Evolutionary conservation across 306 rosid species (phyloP).

Genomic region (Inga laurina): DNA sequence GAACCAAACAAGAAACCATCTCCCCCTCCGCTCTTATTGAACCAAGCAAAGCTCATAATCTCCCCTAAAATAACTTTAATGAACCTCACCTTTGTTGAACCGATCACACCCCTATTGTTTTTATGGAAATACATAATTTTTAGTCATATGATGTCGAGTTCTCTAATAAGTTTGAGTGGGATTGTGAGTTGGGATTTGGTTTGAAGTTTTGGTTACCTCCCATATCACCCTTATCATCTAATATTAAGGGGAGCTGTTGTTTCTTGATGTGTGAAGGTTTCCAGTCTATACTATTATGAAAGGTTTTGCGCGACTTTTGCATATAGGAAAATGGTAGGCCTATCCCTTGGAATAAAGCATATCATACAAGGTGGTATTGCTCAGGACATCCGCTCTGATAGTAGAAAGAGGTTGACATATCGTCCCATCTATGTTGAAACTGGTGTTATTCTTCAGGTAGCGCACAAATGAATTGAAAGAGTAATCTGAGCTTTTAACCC

Average conservation of each 20-base stretch:
- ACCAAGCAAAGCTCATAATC: no score
- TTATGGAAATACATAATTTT: no score
- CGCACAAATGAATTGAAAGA: conserved; percentile 3
- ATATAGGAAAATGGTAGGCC: conserved; percentile 61
- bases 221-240: neutral
- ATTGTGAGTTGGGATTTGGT: neutral
- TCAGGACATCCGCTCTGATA: conserved; percentile 89
- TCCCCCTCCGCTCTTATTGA: no score
- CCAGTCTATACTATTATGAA: neutral
- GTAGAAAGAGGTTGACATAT: conserved; percentile 70
- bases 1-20: no score
- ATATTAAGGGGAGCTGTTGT: neutral
- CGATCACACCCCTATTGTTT: no score
- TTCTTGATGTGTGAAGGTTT: neutral
- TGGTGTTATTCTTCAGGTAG: conserved; percentile 79
- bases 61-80: no score
- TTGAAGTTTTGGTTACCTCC: neutral
- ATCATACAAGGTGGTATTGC: conserved; percentile 85
- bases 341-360: conserved; percentile 67
- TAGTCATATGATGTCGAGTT: no score
- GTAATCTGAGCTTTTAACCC: neutral
- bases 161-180: neutral
- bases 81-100: no score
- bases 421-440: conserved; percentile 77
- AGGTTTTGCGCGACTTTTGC: neutral